These are phyloP conservation scores for Flaveria ramosissima DNA, from an alignment of 129 eudicot genomes.

Conservation along the genomic window DNA sequence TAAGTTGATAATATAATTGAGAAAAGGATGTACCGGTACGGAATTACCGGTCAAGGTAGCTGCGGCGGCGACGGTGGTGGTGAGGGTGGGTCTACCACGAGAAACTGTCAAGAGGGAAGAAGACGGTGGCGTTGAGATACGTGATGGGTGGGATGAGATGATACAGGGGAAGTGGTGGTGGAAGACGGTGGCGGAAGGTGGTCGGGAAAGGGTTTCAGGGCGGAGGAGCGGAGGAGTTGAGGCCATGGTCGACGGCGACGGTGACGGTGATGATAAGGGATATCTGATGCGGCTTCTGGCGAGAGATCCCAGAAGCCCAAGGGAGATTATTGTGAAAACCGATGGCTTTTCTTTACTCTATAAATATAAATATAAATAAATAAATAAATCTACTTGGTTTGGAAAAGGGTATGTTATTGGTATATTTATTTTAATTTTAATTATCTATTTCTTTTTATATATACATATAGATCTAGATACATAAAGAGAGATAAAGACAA, in stretches of 20 bases:
- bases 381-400: neutral
- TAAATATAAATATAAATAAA: no score
- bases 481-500: no score
- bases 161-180: slow-evolving; percentile 41
- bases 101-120: slow-evolving; percentile 22
- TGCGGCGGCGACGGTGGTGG: slow-evolving; percentile 33
- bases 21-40: slow-evolving; percentile 46
- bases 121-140: slow-evolving; percentile 15
- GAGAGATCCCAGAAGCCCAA: slow-evolving; percentile 8
- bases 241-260: slow-evolving; percentile 37
- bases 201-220: slow-evolving; percentile 30
- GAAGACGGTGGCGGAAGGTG: slow-evolving; percentile 33
- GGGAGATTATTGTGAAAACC: neutral
- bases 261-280: neutral
- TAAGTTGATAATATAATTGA: slow-evolving; percentile 9
- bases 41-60: slow-evolving; percentile 46
- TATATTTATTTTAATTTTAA: no score
- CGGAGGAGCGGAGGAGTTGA: slow-evolving; percentile 43
- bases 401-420: no score
- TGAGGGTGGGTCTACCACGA: slow-evolving; percentile 24
- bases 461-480: no score
- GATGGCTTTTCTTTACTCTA: neutral
- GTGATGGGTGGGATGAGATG: slow-evolving; percentile 33
- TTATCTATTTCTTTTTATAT: no score
- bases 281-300: slow-evolving; percentile 21